Evolutionary conservation across 2,329 filamentous ascomycete species (phyloP).

Genomic region (Fusarium sp.): DNA sequence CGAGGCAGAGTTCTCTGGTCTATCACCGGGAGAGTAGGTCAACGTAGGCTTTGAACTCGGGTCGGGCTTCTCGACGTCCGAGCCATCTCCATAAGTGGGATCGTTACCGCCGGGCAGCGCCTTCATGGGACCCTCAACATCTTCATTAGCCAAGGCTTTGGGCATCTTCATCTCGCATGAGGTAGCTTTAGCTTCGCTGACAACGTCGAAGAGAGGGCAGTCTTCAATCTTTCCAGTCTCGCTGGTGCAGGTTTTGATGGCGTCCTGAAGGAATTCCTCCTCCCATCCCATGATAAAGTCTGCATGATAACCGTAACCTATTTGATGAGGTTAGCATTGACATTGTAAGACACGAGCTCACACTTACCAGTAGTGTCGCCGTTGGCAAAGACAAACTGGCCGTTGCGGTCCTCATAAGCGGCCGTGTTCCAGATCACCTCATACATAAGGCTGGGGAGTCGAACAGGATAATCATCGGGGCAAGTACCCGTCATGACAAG

Average conservation of each 20-base stretch:
- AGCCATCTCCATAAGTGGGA: slow-evolving; percentile 56
- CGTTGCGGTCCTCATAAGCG: slow-evolving; percentile 72
- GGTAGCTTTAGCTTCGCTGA: slow-evolving; percentile 69
- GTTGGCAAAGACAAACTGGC: slow-evolving; percentile 82
- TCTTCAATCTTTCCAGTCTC: slow-evolving; percentile 77
- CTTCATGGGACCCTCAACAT: slow-evolving; percentile 68
- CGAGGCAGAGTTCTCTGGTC: slow-evolving; percentile 51
- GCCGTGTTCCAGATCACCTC: slow-evolving; percentile 88
- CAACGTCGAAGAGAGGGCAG: slow-evolving; percentile 82
- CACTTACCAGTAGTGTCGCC: slow-evolving; percentile 80
- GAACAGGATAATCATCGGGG: slow-evolving; percentile 76
- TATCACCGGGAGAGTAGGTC: slow-evolving; percentile 56
- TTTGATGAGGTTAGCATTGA: slow-evolving; percentile 80
- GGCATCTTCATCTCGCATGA: slow-evolving; percentile 77
- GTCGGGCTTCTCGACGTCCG: slow-evolving; percentile 29
- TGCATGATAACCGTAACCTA: slow-evolving; percentile 82
- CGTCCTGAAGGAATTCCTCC: slow-evolving; percentile 74
- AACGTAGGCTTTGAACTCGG: slow-evolving; percentile 46
- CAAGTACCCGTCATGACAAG: slow-evolving; percentile 83
- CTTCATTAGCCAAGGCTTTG: slow-evolving; percentile 67
- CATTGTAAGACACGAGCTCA: background rate
- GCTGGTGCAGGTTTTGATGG: slow-evolving; percentile 83
- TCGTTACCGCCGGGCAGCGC: slow-evolving; percentile 76
- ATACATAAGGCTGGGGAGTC: slow-evolving; percentile 83
- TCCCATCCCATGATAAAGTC: slow-evolving; percentile 91